Conservation (phyloP, 2,329 filamentous ascomycete species). For the Fusarium burgessii region DNA sequence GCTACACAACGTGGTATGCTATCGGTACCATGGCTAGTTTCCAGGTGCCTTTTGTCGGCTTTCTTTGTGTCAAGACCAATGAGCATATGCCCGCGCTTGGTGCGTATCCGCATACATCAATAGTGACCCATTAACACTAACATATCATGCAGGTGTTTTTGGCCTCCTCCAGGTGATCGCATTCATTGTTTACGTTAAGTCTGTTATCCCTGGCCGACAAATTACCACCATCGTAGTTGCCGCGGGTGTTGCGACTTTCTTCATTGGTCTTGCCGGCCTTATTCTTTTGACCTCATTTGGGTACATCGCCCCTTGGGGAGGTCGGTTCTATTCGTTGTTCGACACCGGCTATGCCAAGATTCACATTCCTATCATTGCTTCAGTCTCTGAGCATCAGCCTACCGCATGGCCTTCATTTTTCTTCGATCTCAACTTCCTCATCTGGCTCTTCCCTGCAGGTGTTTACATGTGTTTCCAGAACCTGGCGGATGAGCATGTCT, state of each 20-base stretch:
- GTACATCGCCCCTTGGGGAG: conserved; percentile 96
- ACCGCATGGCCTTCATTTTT: conserved; percentile 99
- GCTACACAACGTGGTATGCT: conserved; percentile 98
- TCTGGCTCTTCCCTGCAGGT: conserved; percentile 98
- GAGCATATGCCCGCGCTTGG: conserved; percentile 98
- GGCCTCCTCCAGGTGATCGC: conserved; percentile 93
- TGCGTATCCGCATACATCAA: conserved; percentile 51
- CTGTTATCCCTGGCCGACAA: conserved; percentile 90
- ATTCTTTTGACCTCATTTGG: conserved; percentile 89
- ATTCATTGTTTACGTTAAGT: conserved; percentile 89
- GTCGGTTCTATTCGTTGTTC: conserved; percentile 99
- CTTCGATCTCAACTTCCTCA: conserved; percentile 97
- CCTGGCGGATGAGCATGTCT: conserved; percentile 95
- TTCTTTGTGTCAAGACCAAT: conserved; percentile 94
- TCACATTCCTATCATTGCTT: conserved; percentile 98
- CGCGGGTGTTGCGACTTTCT: conserved; percentile 79
- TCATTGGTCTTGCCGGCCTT: conserved; percentile 78
- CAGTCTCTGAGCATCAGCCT: conserved; percentile 99
- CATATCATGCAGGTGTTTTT: conserved; percentile 77
- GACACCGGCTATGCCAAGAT: conserved; percentile 99
- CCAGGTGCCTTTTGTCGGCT: conserved; percentile 99
- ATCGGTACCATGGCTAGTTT: conserved; percentile 96
- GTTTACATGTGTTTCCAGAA: conserved; percentile 98
- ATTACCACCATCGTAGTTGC: conserved; percentile 90
- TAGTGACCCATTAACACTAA: conserved; percentile 11